Evolutionary conservation across 2,329 filamentous ascomycete species (phyloP).

Genomic region (Pseudocercospora musae): DNA sequence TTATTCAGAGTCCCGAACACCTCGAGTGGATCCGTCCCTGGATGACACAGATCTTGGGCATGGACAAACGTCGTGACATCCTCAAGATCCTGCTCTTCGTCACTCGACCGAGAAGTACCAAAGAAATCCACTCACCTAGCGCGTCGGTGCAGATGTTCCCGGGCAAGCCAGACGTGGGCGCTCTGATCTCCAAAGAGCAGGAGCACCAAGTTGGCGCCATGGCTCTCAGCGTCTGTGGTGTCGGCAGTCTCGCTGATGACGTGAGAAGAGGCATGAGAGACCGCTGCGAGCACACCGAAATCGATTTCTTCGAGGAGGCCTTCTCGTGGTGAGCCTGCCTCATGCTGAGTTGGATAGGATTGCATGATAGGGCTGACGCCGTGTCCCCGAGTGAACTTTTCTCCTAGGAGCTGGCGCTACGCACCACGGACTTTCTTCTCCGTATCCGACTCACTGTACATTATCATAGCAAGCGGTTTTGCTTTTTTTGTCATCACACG

Average conservation of each 20-base stretch:
- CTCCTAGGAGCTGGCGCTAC: background rate
- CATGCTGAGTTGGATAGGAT: background rate
- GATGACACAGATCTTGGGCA: conserved; percentile 79
- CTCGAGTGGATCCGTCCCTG: conserved; percentile 92
- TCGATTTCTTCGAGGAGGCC: conserved; percentile 77
- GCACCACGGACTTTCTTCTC: background rate
- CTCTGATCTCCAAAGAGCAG: conserved; percentile 78
- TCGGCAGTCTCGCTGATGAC: conserved; percentile 70
- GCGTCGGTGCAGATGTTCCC: conserved; percentile 87
- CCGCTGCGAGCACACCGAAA: conserved; percentile 61
- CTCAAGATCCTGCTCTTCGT: conserved; percentile 87
- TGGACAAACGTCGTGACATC: conserved; percentile 77
- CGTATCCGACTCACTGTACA: conserved; percentile 1
- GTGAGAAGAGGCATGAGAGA: conserved; percentile 65
- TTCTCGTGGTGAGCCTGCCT: conserved; percentile 57
- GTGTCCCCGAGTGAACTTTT: background rate
- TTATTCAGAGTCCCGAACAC: conserved; percentile 83
- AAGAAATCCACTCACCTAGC: conserved; percentile 73
- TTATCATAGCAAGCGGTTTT: conserved; percentile 6
- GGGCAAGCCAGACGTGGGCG: conserved; percentile 77
- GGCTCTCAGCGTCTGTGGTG: conserved; percentile 77
- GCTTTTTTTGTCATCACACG: conserved; percentile 7
- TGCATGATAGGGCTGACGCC: background rate
- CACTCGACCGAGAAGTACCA: conserved; percentile 79
- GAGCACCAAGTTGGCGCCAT: conserved; percentile 81